Percentiles rank a stretch among this genome's conserved stretches.
phyloP scores from a whole-genome alignment of 1,284 basidiomycete genomes.

The Ceratobasidium sp. region DNA sequence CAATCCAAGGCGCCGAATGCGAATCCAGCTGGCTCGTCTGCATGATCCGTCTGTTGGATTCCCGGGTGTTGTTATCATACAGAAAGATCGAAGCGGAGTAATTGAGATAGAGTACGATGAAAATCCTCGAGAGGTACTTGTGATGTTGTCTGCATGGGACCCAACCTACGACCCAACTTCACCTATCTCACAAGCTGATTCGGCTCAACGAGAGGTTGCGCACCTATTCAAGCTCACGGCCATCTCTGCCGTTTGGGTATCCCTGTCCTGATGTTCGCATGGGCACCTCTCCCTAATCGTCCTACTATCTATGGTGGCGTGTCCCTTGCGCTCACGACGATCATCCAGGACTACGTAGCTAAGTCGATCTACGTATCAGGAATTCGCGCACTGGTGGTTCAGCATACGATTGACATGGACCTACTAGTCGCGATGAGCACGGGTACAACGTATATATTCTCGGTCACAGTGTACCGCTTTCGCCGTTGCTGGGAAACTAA shows the following conservation, averaged over 20 bases:
- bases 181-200: constrained; percentile 13
- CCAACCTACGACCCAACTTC: constrained; percentile 23
- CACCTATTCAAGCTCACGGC: constrained; percentile 50
- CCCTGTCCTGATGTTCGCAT: no score
- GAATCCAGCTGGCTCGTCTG: not conserved
- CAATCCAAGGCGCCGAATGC: not conserved
- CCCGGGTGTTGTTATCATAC: not conserved
- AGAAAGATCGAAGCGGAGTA: not conserved
- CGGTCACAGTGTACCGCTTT: no score
- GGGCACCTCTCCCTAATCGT: no score
- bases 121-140: constrained; percentile 39
- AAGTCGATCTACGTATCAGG: no score
- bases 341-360: no score
- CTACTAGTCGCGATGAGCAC: no score
- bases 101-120: constrained; percentile 28
- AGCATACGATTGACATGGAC: no score
- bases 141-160: constrained; percentile 37
- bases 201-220: constrained; percentile 45
- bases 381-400: no score
- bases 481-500: no score
- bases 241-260: constrained; percentile 53
- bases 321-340: no score
- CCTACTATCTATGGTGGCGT: no score
- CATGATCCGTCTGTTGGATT: not conserved
- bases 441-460: no score